Evolutionary conservation across 352 stramenopile species (phyloP).

Genomic region (Phytopythium helicoides): DNA sequence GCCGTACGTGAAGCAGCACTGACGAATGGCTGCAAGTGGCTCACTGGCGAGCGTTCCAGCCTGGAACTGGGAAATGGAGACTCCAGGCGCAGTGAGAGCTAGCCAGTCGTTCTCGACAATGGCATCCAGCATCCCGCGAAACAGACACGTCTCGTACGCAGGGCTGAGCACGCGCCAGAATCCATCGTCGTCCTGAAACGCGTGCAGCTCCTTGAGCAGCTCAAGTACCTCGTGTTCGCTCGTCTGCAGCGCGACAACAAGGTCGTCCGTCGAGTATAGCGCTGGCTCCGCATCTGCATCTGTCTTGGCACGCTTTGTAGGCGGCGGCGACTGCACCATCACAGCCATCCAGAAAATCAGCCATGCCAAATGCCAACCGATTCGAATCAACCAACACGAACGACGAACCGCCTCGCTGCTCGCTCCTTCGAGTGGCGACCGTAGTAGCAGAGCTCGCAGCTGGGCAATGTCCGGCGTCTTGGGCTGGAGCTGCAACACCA

Average conservation of each 20-base stretch:
- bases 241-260: constrained; percentile 58
- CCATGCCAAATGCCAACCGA: not conserved
- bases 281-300: constrained; percentile 14
- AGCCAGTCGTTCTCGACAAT: constrained; percentile 76
- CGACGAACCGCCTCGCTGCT: constrained; percentile 9
- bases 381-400: not conserved
- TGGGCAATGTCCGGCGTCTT: constrained; percentile 56
- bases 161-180: constrained; percentile 60
- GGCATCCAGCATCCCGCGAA: constrained; percentile 69
- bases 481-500: constrained; percentile 45
- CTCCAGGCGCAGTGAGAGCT: constrained; percentile 32
- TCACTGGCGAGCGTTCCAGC: constrained; percentile 22
- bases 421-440: constrained; percentile 54
- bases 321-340: not conserved
- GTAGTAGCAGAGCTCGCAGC: constrained; percentile 51
- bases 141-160: constrained; percentile 54
- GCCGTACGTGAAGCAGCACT: constrained; percentile 75
- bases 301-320: constrained; percentile 46
- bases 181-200: constrained; percentile 66
- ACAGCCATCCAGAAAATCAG: not conserved
- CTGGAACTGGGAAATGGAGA: constrained; percentile 43
- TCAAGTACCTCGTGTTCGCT: constrained; percentile 61
- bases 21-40: constrained; percentile 51
- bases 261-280: constrained; percentile 56
- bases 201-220: constrained; percentile 59